These are phyloP conservation scores for Barnettozyma wickerhamii DNA, from an alignment of 805 yeast species.

Conservation along the genomic window DNA sequence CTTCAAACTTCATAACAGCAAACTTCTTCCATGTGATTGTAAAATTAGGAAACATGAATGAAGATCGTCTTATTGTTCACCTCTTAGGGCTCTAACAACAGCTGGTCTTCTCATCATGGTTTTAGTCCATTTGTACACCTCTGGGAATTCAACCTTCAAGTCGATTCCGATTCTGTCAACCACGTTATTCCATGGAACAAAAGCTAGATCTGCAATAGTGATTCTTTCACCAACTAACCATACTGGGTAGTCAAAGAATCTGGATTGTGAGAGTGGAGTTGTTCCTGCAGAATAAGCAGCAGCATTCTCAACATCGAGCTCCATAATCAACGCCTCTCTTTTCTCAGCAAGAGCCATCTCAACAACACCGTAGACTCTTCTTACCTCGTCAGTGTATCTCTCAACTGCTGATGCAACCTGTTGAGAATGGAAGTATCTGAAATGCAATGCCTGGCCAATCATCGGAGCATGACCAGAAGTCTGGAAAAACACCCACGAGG, in stretches of 20 bases:
- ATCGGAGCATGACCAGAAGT: conserved; percentile 98
- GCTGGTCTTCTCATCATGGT: conserved; percentile 95
- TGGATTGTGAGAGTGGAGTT: conserved; percentile 77
- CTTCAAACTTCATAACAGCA: neutral
- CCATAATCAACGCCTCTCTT: conserved; percentile 86
- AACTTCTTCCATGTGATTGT: no score
- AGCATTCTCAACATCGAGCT: conserved; percentile 80
- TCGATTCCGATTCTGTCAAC: conserved; percentile 90
- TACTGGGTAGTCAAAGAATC: conserved; percentile 88
- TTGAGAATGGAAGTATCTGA: conserved; percentile 83
- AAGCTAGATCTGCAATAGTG: conserved; percentile 85
- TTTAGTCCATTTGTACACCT: conserved; percentile 93
- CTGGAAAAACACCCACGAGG: conserved; percentile 90
- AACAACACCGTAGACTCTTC: conserved; percentile 88
- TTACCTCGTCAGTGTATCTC: conserved; percentile 85
- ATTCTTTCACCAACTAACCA: conserved; percentile 89
- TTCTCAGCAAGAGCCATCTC: conserved; percentile 94
- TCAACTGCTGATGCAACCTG: conserved; percentile 87
- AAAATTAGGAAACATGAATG: neutral
- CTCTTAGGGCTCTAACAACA: conserved; percentile 80
- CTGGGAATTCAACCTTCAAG: conserved; percentile 84
- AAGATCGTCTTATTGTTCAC: conserved; percentile 36
- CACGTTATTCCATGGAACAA: conserved; percentile 96
- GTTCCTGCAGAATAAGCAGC: conserved; percentile 86
- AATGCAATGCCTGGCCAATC: conserved; percentile 96